A percentile compares a stretch with the other conserved stretches of the same genome.
phyloP scores from a whole-genome alignment of 1,284 basidiomycete genomes.

The Phellopilus nigrolimitatus region DNA sequence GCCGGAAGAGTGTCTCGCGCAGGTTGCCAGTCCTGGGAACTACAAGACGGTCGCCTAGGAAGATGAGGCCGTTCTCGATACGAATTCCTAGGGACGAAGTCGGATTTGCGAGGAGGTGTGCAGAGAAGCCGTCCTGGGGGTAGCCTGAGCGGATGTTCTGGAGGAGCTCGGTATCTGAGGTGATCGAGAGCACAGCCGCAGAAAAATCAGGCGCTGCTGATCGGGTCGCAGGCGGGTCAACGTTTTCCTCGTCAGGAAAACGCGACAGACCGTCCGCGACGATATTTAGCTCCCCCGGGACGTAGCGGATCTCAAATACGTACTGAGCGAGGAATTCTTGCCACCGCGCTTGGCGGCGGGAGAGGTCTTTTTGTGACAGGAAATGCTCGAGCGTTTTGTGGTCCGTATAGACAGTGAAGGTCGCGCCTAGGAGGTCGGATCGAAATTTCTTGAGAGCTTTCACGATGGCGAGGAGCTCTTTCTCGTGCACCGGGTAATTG shows the following conservation, averaged over 20 bases:
- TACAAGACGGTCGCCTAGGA: conserved; percentile 27
- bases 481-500: conserved; percentile 36
- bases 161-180: conserved; percentile 24
- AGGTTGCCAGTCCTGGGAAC: conserved; percentile 26
- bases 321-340: conserved; percentile 34
- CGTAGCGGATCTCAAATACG: conserved; percentile 32
- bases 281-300: conserved; percentile 33
- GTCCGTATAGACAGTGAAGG: conserved; percentile 34
- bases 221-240: background rate
- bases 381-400: conserved; percentile 38
- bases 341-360: conserved; percentile 33
- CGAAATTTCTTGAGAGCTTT: conserved; percentile 33
- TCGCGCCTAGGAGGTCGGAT: conserved; percentile 30
- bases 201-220: too few relatives aligned
- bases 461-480: conserved; percentile 34
- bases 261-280: conserved; percentile 35
- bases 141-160: conserved; percentile 29
- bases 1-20: conserved; percentile 24
- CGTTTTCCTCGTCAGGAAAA: conserved; percentile 23
- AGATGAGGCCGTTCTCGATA: conserved; percentile 27
- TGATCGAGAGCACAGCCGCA: conserved; percentile 23
- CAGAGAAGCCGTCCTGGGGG: conserved; percentile 26
- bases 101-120: conserved; percentile 21
- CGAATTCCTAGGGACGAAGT: conserved; percentile 20
- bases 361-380: conserved; percentile 32